These are phyloP conservation scores for Aphanomyces cochlioides DNA, from an alignment of 352 stramenopile genomes.

Conservation along the genomic window DNA sequence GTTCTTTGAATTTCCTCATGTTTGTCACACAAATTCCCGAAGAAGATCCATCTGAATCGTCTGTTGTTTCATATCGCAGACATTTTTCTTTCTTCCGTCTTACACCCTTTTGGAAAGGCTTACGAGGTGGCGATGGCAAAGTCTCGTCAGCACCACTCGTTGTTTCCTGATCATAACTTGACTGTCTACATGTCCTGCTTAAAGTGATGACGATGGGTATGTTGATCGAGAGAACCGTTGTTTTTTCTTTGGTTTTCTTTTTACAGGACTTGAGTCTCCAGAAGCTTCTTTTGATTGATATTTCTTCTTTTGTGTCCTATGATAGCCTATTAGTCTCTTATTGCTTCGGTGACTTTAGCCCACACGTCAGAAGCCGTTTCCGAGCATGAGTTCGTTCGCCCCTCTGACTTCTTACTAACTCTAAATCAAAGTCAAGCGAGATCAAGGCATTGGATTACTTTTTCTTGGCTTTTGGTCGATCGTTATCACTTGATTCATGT, in stretches of 20 bases:
- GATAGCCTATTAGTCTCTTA: too few species aligned
- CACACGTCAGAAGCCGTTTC: too few species aligned
- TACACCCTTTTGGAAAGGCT: background rate
- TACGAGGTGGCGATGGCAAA: background rate
- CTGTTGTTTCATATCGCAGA: background rate
- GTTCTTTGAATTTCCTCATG: slow-evolving; percentile 22
- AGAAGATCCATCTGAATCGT: slow-evolving; percentile 1
- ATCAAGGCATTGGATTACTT: too few species aligned
- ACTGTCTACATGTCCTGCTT: too few species aligned
- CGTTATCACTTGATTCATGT: too few species aligned
- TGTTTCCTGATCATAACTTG: background rate
- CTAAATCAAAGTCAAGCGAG: too few species aligned
- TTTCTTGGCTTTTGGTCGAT: too few species aligned
- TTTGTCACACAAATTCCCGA: slow-evolving; percentile 21
- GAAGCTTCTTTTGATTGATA: background rate
- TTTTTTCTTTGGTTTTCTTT: background rate
- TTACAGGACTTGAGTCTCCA: slow-evolving; percentile 3
- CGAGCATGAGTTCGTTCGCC: too few species aligned
- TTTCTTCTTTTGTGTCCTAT: slow-evolving; percentile 5
- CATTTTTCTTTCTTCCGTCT: background rate
- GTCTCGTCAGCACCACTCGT: background rate
- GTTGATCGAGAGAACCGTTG: background rate
- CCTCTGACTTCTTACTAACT: too few species aligned
- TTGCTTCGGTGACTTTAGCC: too few species aligned
- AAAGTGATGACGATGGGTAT: too few species aligned